A percentile compares a stretch with the other conserved stretches of the same genome.
Conservation (phyloP, 805 yeast species). For the Kuraishia borneana region DNA sequence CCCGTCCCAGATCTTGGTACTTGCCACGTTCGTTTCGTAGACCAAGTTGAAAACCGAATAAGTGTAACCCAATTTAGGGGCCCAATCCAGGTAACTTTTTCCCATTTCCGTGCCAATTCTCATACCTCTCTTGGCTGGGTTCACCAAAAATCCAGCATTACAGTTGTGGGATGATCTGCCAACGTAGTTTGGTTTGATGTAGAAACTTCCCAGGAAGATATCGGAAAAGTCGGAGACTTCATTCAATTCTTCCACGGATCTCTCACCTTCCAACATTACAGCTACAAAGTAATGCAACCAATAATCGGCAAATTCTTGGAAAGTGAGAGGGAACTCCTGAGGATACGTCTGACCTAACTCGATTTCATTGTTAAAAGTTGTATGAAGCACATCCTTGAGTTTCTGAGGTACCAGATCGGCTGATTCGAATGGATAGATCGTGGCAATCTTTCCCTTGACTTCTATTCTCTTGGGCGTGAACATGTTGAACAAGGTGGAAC, state of each 20-base stretch:
- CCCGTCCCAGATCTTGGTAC: conserved; percentile 69
- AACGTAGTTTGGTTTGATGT: conserved; percentile 75
- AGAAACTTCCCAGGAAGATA: conserved; percentile 58
- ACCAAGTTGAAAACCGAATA: conserved; percentile 85
- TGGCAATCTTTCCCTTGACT: conserved; percentile 14
- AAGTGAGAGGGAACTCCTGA: conserved; percentile 25
- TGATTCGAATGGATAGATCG: conserved; percentile 49
- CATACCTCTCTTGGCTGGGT: conserved; percentile 43
- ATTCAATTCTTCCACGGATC: conserved; percentile 5
- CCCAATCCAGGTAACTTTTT: conserved; percentile 52
- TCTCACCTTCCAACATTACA: conserved; percentile 39
- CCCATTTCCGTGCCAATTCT: conserved; percentile 63
- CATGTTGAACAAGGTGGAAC: no score
- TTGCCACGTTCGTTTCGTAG: conserved; percentile 69
- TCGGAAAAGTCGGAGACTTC: conserved; percentile 30
- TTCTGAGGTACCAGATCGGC: conserved; percentile 35
- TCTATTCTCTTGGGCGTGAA: background rate
- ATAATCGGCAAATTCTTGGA: conserved; percentile 44
- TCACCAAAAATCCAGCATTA: conserved; percentile 80
- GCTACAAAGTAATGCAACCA: conserved; percentile 65
- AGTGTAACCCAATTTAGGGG: conserved; percentile 67
- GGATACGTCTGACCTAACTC: conserved; percentile 76
- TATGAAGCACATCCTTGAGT: conserved; percentile 32
- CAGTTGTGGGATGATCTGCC: conserved; percentile 84
- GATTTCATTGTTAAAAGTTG: conserved; percentile 52